Percentiles rank a stretch among this genome's conserved stretches.
These are phyloP conservation scores for Boletus vinaceobasis DNA, from an alignment of 768 basidiomycete genomes.

Conservation along the genomic window DNA sequence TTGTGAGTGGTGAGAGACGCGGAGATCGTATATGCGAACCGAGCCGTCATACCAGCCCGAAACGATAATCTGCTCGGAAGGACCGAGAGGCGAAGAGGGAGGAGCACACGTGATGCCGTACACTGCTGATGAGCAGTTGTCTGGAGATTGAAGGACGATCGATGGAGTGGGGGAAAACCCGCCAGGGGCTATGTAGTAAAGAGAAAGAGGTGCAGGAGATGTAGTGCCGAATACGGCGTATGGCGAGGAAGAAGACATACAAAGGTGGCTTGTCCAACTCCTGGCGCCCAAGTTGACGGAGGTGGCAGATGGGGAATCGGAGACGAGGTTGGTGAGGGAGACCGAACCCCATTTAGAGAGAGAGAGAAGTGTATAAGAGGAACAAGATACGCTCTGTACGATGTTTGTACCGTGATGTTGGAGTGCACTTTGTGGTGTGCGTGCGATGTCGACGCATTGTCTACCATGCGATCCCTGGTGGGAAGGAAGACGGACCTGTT, in stretches of 20 bases:
- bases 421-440: constrained; percentile 20
- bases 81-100: constrained; percentile 61
- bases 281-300: constrained; percentile 47
- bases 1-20: constrained; percentile 35
- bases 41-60: constrained; percentile 83
- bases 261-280: constrained; percentile 65
- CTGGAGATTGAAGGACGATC: constrained; percentile 43
- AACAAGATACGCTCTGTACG: constrained; percentile 55
- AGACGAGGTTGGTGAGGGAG: constrained; percentile 33
- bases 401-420: constrained; percentile 43
- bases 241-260: constrained; percentile 45
- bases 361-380: constrained; percentile 45
- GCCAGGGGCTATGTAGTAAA: constrained; percentile 51
- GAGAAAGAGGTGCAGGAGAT: constrained; percentile 48
- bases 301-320: constrained; percentile 16
- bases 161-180: constrained; percentile 46
- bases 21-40: constrained; percentile 74
- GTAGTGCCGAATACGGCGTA: constrained; percentile 71
- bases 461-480: constrained; percentile 1
- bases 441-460: constrained; percentile 21
- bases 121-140: constrained; percentile 50
- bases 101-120: constrained; percentile 68
- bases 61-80: constrained; percentile 66
- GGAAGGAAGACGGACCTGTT: constrained; percentile 41
- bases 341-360: constrained; percentile 56